Evolutionary conservation across 441 rosid species (phyloP), one percentile per base, ranked within the genome.

Genomic region (Corymbia citriodora): DNA sequence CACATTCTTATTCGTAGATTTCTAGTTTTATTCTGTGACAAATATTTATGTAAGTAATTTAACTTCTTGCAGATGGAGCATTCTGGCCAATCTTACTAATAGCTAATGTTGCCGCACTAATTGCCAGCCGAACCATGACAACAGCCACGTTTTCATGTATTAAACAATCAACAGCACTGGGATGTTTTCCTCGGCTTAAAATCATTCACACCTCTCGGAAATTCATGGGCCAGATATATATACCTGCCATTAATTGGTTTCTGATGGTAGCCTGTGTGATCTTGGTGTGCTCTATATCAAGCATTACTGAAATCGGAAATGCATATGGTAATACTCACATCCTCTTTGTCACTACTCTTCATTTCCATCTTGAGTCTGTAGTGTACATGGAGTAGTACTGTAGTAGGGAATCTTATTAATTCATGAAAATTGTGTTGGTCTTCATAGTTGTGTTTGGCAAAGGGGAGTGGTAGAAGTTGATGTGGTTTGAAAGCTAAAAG

Each of bases 161-260:
- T 93, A 98, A 98, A 93, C 99, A 98, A 92, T 96, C 99, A 92
- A 96, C 97, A 65, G 98, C 96, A 63, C 98, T 98, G 89, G 99
- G 99, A 87, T 97, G 99, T 90, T 98, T 98, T 92, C 99, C 99
- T 89, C 99, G 99, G 87, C 98, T 98, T 87, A 98, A 98, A 95
- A 97, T 98, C 88, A 94, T 98, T 90, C 99, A 98, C 91, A 98
- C 99, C 45, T 98, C 99, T 88, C 97, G 99, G 91, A 98, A 98
- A 90, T 98, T 97, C 94, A 97, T 98, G 98, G 99, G 99, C 68
- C 99, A 98, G 95, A 97, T 98, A 70, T 98, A 98, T 93, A 98
- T 98, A 93, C 99, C 99, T 31, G 99, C 97, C 92, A 93, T 98
- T 61, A 98, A 98, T 93, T 98, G 99, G 99, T 98, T 98, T 94